Conservation (phyloP, 2,329 filamentous ascomycete species). For the Aotearoamyces nothofagi region DNA sequence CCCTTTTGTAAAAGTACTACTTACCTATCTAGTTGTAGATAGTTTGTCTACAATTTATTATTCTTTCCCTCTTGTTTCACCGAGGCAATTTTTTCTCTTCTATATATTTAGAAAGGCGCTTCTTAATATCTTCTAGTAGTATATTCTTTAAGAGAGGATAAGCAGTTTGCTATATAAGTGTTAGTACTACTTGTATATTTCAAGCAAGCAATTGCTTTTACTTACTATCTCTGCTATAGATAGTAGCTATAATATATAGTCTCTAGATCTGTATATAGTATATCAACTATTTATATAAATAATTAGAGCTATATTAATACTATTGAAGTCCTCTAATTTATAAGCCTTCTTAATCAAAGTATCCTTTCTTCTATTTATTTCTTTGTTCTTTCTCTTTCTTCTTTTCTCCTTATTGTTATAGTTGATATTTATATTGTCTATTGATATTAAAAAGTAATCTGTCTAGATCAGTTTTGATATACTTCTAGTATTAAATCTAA, state of each 20-base stretch:
- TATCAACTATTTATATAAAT: slow-evolving; percentile 2
- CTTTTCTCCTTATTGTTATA: slow-evolving; percentile 1
- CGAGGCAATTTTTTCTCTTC: slow-evolving; percentile 1
- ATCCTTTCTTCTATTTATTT: slow-evolving; percentile 1
- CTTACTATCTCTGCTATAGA: slow-evolving; percentile 3
- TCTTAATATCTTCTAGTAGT: slow-evolving; percentile 3
- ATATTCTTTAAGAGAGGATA: slow-evolving; percentile 3
- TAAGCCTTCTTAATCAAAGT: slow-evolving; percentile 3
- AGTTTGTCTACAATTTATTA: slow-evolving; percentile 1
- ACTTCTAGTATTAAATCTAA: slow-evolving; percentile 1
- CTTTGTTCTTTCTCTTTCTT: slow-evolving; percentile 1
- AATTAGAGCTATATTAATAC: slow-evolving; percentile 1
- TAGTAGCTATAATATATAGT: not conserved
- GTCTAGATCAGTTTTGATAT: slow-evolving; percentile 1
- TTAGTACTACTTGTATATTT: not conserved
- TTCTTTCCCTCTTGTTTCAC: slow-evolving; percentile 1
- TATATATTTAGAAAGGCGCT: slow-evolving; percentile 2
- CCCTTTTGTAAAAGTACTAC: not conserved
- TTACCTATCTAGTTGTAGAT: slow-evolving; percentile 1
- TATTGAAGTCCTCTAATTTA: slow-evolving; percentile 1
- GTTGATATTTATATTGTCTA: not conserved
- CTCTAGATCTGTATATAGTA: slow-evolving; percentile 2
- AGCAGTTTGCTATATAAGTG: slow-evolving; percentile 1
- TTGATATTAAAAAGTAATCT: slow-evolving; percentile 1
- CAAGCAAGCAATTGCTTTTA: not conserved